Percentiles rank a stretch among this genome's conserved stretches.
Conservation (phyloP, 768 basidiomycete species). For the Ephemerocybe angulata region DNA sequence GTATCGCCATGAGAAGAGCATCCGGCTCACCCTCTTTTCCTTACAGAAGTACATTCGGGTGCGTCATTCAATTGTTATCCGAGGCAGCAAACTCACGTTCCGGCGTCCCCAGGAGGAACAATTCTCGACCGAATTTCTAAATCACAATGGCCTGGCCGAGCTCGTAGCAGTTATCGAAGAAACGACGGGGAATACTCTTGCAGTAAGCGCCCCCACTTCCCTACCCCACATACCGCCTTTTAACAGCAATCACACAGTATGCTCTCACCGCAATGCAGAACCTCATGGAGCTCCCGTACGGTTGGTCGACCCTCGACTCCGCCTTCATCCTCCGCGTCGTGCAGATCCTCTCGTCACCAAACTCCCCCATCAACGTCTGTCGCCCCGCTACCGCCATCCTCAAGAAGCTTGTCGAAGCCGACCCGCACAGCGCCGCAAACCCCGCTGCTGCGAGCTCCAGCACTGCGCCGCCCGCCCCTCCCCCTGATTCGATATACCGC, state of each 20-base stretch:
- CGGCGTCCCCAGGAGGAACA: constrained; percentile 61
- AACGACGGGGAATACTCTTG: constrained; percentile 78
- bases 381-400: constrained; percentile 89
- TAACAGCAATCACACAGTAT: constrained; percentile 47
- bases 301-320: constrained; percentile 72
- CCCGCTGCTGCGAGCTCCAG: constrained; percentile 56
- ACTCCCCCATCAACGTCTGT: constrained; percentile 83
- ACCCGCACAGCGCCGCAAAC: constrained; percentile 64
- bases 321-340: constrained; percentile 76
- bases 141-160: constrained; percentile 64
- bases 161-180: constrained; percentile 66
- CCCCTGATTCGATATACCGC: constrained; percentile 70
- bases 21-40: constrained; percentile 70
- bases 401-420: constrained; percentile 85
- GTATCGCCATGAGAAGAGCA: constrained; percentile 52
- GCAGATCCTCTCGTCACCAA: constrained; percentile 69
- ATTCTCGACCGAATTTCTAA: constrained; percentile 77
- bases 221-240: constrained; percentile 7
- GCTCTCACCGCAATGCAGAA: constrained; percentile 84
- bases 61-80: constrained; percentile 16
- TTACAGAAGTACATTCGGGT: constrained; percentile 80
- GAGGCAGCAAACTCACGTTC: not conserved
- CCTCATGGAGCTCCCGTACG: constrained; percentile 81
- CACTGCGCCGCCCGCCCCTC: constrained; percentile 44
- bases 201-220: constrained; percentile 45